Evolutionary conservation across 352 stramenopile species (phyloP).

Genomic region (Phytopythium kandeliae): DNA sequence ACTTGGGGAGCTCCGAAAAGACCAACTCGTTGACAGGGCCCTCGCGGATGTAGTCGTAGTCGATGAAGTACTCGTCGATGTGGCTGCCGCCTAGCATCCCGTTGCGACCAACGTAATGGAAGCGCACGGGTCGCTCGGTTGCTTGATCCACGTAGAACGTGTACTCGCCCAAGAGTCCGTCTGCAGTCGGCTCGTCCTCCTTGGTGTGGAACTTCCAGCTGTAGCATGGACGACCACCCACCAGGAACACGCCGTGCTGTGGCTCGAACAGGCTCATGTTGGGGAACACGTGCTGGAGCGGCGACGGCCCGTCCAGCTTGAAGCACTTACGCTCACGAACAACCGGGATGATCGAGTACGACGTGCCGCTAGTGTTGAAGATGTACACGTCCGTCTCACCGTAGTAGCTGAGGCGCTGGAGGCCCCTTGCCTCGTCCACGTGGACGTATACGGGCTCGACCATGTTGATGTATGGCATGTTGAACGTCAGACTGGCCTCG

Average conservation of each 20-base stretch:
- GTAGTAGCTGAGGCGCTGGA: slow-evolving; percentile 88
- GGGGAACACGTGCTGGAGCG: slow-evolving; percentile 81
- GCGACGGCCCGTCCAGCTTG: slow-evolving; percentile 30
- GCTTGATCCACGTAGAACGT: slow-evolving; percentile 81
- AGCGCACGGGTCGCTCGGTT: slow-evolving; percentile 70
- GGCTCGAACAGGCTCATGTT: slow-evolving; percentile 82
- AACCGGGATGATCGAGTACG: slow-evolving; percentile 81
- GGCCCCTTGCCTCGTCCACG: slow-evolving; percentile 57
- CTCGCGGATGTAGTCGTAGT: slow-evolving; percentile 85
- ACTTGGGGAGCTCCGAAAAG: slow-evolving; percentile 57
- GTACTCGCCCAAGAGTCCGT: slow-evolving; percentile 80
- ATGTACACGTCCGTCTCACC: slow-evolving; percentile 86
- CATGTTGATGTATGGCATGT: slow-evolving; percentile 88
- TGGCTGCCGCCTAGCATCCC: slow-evolving; percentile 80
- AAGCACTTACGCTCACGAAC: slow-evolving; percentile 78
- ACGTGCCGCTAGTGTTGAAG: slow-evolving; percentile 72
- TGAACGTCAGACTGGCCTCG: slow-evolving; percentile 81
- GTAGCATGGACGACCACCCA: slow-evolving; percentile 69
- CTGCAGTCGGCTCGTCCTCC: slow-evolving; percentile 36
- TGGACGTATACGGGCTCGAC: slow-evolving; percentile 86
- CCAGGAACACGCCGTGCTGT: slow-evolving; percentile 69
- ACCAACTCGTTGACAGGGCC: slow-evolving; percentile 58
- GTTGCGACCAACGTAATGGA: slow-evolving; percentile 86
- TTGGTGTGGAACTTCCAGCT: slow-evolving; percentile 80
- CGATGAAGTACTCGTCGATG: slow-evolving; percentile 88